Evolutionary conservation across 805 yeast species (phyloP).

Genomic region (Nakazawaea pomicola): DNA sequence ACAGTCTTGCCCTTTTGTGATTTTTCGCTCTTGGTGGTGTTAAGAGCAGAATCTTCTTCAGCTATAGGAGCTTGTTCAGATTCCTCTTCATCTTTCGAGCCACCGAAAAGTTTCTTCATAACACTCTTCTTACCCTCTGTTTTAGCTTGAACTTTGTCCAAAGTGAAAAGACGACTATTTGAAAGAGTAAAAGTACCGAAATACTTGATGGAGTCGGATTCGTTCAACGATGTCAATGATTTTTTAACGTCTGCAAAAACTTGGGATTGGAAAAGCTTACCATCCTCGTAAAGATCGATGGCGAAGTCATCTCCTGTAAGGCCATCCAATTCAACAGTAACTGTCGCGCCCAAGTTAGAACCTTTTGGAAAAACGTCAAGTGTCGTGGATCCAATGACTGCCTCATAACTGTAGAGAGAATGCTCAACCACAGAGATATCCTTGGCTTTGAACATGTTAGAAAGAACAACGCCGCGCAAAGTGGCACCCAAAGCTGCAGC

Average conservation of each 20-base stretch:
- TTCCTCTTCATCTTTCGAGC: constrained; percentile 10
- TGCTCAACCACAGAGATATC: constrained; percentile 57
- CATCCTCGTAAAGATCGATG: constrained; percentile 34
- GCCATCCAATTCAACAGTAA: constrained; percentile 33
- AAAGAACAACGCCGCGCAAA: constrained; percentile 70
- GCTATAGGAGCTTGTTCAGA: constrained; percentile 13
- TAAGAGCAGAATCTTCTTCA: constrained; percentile 10
- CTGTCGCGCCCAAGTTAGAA: constrained; percentile 28
- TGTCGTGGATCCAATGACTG: constrained; percentile 24
- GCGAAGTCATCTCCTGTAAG: constrained; percentile 14
- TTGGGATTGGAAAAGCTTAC: constrained; percentile 25
- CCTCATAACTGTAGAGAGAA: constrained; percentile 42
- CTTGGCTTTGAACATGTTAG: constrained; percentile 62
- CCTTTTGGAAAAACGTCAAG: constrained; percentile 43
- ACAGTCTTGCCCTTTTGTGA: constrained; percentile 16
- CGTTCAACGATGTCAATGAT: constrained; percentile 22
- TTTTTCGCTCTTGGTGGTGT: constrained; percentile 15
- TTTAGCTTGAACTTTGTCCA: constrained; percentile 39
- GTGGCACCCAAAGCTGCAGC: constrained; percentile 88
- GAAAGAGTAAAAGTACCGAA: constrained; percentile 41
- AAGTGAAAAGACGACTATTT: constrained; percentile 43
- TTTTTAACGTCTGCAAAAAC: constrained; percentile 14
- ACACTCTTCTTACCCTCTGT: constrained; percentile 13
- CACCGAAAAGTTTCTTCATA: constrained; percentile 11
- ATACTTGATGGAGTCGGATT: constrained; percentile 26